A percentile compares a stretch with the other conserved stretches of the same genome.
Conservation (phyloP, 768 basidiomycete genomes). For the Trametes elegans region DNA sequence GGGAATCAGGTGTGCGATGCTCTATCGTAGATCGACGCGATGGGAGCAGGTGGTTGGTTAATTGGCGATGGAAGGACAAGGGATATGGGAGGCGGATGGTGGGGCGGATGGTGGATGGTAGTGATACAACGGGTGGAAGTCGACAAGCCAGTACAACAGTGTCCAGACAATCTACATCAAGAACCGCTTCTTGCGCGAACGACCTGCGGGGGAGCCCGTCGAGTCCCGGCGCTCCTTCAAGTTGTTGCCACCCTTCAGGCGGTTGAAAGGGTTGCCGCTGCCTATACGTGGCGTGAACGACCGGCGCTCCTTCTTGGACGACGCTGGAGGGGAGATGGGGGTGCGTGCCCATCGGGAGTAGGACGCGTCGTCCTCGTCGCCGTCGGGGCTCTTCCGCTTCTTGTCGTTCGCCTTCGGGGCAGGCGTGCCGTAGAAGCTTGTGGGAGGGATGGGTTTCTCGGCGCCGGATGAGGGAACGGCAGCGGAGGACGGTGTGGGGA, state of each 20-base stretch:
- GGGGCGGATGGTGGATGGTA: neutral
- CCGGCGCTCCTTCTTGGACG: slow-evolving; percentile 11
- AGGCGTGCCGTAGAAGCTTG: slow-evolving; percentile 37
- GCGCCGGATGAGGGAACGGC: slow-evolving; percentile 31
- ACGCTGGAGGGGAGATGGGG: slow-evolving; percentile 12
- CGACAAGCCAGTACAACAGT: neutral
- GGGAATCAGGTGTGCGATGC: neutral
- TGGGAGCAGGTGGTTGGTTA: neutral
- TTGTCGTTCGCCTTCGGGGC: slow-evolving; percentile 20
- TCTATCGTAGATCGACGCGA: no score
- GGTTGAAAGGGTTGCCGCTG: slow-evolving; percentile 35
- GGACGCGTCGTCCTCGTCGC: slow-evolving; percentile 29
- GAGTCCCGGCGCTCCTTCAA: slow-evolving; percentile 28
- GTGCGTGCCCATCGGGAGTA: slow-evolving; percentile 22
- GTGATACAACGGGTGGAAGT: neutral
- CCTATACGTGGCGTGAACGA: no score
- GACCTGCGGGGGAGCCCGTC: slow-evolving; percentile 21
- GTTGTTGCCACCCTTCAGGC: slow-evolving; percentile 36
- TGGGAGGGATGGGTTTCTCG: slow-evolving; percentile 30
- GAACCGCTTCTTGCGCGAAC: slow-evolving; percentile 33
- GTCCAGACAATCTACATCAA: slow-evolving; percentile 31
- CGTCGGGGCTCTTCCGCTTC: slow-evolving; percentile 42
- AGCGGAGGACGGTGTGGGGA: slow-evolving; percentile 17
- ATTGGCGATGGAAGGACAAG: neutral
- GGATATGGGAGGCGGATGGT: neutral